Evolutionary conservation across 352 stramenopile genomes (phyloP).

Genomic region (Pythium sukuiense): DNA sequence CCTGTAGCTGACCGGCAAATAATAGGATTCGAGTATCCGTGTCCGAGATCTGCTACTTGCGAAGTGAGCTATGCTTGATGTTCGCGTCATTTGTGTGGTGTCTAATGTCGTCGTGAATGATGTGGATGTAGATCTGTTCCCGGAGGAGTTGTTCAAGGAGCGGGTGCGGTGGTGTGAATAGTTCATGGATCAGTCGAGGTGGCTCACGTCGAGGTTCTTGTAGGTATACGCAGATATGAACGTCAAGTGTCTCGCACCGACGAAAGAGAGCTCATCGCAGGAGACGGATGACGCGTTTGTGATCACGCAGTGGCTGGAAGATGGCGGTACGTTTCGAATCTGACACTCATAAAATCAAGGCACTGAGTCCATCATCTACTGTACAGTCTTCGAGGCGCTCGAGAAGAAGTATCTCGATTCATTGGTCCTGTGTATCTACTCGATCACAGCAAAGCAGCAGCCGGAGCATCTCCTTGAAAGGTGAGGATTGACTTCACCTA

Average conservation of each 20-base stretch:
- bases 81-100: background rate
- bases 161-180: slow-evolving; percentile 12
- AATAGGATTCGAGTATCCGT: slow-evolving; percentile 46
- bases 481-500: slow-evolving; percentile 8
- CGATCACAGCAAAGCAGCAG: slow-evolving; percentile 20
- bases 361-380: background rate
- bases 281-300: slow-evolving; percentile 30
- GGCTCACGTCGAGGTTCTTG: background rate
- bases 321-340: slow-evolving; percentile 27
- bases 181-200: background rate
- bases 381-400: slow-evolving; percentile 37
- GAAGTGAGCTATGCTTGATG: slow-evolving; percentile 22
- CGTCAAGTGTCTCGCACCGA: slow-evolving; percentile 40
- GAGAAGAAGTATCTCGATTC: slow-evolving; percentile 43
- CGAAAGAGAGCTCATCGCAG: slow-evolving; percentile 21
- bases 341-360: background rate
- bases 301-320: slow-evolving; percentile 43
- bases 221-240: slow-evolving; percentile 44
- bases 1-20: background rate
- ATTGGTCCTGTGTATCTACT: slow-evolving; percentile 39
- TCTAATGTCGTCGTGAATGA: background rate
- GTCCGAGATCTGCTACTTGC: slow-evolving; percentile 47
- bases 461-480: slow-evolving; percentile 39
- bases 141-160: slow-evolving; percentile 36
- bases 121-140: slow-evolving; percentile 36